phyloP scores from a whole-genome alignment of 2,329 filamentous ascomycete genomes.

The Hypoxylon sp. region DNA sequence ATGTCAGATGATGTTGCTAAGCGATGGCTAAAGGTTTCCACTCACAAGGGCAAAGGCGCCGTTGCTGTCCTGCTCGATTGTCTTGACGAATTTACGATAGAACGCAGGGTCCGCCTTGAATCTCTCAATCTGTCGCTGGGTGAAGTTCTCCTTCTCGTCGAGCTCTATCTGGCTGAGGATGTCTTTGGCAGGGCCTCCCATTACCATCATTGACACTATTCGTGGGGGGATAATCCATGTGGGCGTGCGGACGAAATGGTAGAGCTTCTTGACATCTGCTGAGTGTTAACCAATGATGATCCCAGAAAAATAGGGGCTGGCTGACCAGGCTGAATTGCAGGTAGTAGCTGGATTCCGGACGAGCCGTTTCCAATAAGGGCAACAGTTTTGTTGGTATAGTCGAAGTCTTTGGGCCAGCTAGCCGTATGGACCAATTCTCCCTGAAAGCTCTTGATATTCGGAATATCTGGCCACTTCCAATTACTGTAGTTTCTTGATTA shows the following conservation, averaged over 20 bases:
- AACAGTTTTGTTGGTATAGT: slow-evolving; percentile 66
- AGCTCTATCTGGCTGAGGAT: slow-evolving; percentile 60
- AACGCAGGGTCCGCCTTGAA: slow-evolving; percentile 64
- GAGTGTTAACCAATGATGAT: slow-evolving; percentile 20
- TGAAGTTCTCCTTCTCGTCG: slow-evolving; percentile 61
- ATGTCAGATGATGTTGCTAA: slow-evolving; percentile 25
- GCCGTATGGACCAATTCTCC: slow-evolving; percentile 69
- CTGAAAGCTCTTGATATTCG: slow-evolving; percentile 62
- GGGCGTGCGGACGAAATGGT: slow-evolving; percentile 61
- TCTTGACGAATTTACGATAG: slow-evolving; percentile 64
- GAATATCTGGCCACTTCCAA: slow-evolving; percentile 68
- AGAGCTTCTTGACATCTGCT: slow-evolving; percentile 58
- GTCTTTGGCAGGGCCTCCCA: slow-evolving; percentile 56
- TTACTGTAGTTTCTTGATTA: slow-evolving; percentile 57
- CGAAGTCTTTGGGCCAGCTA: slow-evolving; percentile 66
- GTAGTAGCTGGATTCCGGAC: slow-evolving; percentile 68
- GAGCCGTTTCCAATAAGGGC: slow-evolving; percentile 71
- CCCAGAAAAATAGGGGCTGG: neutral
- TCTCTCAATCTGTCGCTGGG: slow-evolving; percentile 60
- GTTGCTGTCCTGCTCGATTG: slow-evolving; percentile 63
- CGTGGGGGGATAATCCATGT: slow-evolving; percentile 61
- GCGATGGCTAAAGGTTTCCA: slow-evolving; percentile 4
- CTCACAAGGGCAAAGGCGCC: slow-evolving; percentile 61
- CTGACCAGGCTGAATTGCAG: slow-evolving; percentile 63
- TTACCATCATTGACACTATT: slow-evolving; percentile 57